phyloP scores from a whole-genome alignment of 345 rosid genomes.

The Euphorbia pulcherrima region DNA sequence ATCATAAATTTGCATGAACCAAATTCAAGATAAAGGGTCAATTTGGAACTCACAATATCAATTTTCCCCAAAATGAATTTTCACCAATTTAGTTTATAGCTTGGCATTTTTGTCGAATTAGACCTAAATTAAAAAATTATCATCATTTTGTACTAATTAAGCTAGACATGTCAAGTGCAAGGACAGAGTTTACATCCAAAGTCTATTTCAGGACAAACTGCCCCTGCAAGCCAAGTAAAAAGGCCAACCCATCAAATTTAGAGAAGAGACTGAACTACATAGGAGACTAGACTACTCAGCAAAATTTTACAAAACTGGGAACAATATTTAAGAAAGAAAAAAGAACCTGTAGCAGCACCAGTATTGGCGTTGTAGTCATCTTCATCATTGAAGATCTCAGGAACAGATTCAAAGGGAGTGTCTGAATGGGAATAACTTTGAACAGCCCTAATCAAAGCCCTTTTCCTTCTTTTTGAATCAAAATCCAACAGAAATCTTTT shows the following conservation, averaged over 20 bases:
- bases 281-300: background rate
- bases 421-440: background rate
- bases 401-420: background rate
- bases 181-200: too few species aligned
- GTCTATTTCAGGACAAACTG: too few species aligned
- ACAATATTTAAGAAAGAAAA: background rate
- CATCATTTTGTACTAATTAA: too few species aligned
- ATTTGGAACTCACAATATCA: background rate
- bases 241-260: too few species aligned
- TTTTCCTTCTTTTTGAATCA: background rate
- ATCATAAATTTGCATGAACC: background rate
- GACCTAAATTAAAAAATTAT: too few species aligned
- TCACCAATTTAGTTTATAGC: background rate
- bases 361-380: background rate
- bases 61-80: background rate
- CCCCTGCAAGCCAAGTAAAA: too few species aligned
- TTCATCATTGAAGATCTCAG: background rate
- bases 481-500: background rate
- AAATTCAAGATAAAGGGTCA: background rate
- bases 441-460: conserved; percentile 1
- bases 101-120: background rate
- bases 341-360: conserved; percentile 1
- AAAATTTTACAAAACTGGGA: background rate
- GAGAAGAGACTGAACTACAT: background rate
- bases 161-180: too few species aligned